phyloP scores from a whole-genome alignment of 805 yeast genomes.

The Wickerhamiella siamensis region DNA sequence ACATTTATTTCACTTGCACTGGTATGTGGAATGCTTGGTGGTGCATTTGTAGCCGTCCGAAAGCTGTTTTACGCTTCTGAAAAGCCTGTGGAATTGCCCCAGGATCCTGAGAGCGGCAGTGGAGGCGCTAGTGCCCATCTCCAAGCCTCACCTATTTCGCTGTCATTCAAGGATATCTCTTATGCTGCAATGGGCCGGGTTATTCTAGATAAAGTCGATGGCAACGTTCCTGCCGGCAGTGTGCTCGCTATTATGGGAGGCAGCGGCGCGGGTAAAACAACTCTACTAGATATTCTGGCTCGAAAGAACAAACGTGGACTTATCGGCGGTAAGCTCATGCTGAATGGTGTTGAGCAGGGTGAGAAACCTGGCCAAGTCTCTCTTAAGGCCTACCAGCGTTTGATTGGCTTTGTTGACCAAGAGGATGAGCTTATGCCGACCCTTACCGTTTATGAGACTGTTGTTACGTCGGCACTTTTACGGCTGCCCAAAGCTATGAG shows the following conservation, averaged over 20 bases:
- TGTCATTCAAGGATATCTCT: conserved; percentile 59
- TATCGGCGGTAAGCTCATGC: conserved; percentile 49
- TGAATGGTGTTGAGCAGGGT: conserved; percentile 43
- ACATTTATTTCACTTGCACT: conserved; percentile 16
- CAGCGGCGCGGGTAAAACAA: conserved; percentile 97
- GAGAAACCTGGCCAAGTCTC: conserved; percentile 7
- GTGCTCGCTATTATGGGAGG: conserved; percentile 96
- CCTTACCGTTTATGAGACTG: conserved; percentile 89
- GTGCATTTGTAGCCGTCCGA: conserved; percentile 5
- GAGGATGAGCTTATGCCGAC: conserved; percentile 87
- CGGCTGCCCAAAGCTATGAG: conserved; percentile 75
- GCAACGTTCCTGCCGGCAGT: conserved; percentile 73
- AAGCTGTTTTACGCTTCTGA: conserved; percentile 4
- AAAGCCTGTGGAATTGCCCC: conserved; percentile 5
- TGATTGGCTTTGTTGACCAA: conserved; percentile 91
- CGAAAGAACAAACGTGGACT: conserved; percentile 70
- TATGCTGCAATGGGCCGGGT: conserved; percentile 37
- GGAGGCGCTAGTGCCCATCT: conserved; percentile 2
- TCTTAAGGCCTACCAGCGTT: conserved; percentile 39
- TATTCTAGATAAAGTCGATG: conserved; percentile 53
- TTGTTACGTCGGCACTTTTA: conserved; percentile 76
- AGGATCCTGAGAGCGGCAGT: conserved; percentile 7
- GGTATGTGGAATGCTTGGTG: conserved; percentile 13
- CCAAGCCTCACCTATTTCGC: conserved; percentile 40
- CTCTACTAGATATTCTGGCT: conserved; percentile 81